Percentiles rank a stretch among this genome's conserved stretches.
Conservation (phyloP, 1,139 yeast species). For the Entelexis paramagnoliae region DNA sequence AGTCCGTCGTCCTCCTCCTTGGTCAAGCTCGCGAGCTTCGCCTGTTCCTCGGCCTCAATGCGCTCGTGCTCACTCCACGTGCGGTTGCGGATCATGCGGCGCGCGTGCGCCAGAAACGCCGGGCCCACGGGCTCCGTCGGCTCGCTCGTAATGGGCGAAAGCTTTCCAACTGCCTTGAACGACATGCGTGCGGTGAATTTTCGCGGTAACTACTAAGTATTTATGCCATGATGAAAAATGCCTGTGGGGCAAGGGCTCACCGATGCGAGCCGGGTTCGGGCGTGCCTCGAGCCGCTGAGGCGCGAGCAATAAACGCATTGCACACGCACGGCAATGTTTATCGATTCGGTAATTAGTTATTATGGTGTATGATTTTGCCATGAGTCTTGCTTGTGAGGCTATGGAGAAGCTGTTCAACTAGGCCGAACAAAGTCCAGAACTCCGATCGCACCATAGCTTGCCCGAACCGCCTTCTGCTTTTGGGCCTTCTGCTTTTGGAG, state of each 20-base stretch:
- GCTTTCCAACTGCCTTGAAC: conserved; percentile 31
- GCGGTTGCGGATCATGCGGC: conserved; percentile 92
- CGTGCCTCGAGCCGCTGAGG: no score
- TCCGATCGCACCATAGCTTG: no score
- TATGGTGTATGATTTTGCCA: no score
- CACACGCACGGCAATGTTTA: no score
- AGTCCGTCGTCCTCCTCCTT: conserved; percentile 49
- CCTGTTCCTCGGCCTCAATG: conserved; percentile 69
- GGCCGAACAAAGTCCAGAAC: no score
- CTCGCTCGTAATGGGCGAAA: conserved; percentile 65
- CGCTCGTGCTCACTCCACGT: conserved; percentile 97
- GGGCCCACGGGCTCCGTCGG: conserved; percentile 90
- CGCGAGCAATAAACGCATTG: no score
- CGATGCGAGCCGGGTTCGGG: no score
- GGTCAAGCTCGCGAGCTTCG: conserved; percentile 62
- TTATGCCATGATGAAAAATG: not conserved
- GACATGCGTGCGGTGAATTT: conserved; percentile 11
- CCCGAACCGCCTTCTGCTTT: no score
- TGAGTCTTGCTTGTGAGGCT: no score
- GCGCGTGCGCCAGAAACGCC: conserved; percentile 70
- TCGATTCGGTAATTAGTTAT: no score
- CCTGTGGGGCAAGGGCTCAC: not conserved
- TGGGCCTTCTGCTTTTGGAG: no score
- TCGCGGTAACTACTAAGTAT: not conserved
- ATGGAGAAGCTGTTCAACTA: no score